These are phyloP conservation scores for Daldinia childiae DNA, from an alignment of 495 filamentous ascomycete species.

Conservation along the genomic window DNA sequence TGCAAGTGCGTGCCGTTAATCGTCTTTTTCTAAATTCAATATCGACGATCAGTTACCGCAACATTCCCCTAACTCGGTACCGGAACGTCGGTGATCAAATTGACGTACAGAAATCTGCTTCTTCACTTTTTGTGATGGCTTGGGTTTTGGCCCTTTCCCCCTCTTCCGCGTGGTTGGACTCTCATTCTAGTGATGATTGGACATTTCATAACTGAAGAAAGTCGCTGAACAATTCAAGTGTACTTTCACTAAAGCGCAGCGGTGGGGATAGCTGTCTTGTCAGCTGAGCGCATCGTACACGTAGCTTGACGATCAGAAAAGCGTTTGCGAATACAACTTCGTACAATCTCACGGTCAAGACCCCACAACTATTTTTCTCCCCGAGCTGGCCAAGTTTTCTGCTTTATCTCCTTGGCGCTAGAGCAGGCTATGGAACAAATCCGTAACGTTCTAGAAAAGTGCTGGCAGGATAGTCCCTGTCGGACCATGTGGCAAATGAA, in stretches of 20 bases:
- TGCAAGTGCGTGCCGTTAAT: slow-evolving; percentile 30
- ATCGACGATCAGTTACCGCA: slow-evolving; percentile 32
- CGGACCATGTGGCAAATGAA: slow-evolving; percentile 43
- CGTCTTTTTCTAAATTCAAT: slow-evolving; percentile 26
- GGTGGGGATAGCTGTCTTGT: slow-evolving; percentile 38
- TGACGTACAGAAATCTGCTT: slow-evolving; percentile 30
- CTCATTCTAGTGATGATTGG: slow-evolving; percentile 12
- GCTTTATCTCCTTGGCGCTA: slow-evolving; percentile 25
- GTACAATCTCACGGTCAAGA: slow-evolving; percentile 33
- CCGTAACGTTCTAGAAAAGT: slow-evolving; percentile 47
- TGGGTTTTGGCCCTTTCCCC: slow-evolving; percentile 1
- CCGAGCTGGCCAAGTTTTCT: slow-evolving; percentile 31
- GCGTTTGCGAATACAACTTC: slow-evolving; percentile 27
- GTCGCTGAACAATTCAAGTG: slow-evolving; percentile 19
- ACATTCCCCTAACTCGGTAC: slow-evolving; percentile 14
- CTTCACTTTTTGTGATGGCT: slow-evolving; percentile 27
- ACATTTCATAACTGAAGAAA: slow-evolving; percentile 10
- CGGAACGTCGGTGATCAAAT: slow-evolving; percentile 32
- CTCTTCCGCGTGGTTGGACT: slow-evolving; percentile 12
- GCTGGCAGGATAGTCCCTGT: slow-evolving; percentile 30
- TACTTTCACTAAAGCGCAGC: slow-evolving; percentile 23
- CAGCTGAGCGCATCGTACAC: slow-evolving; percentile 42
- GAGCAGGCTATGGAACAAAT: slow-evolving; percentile 41
- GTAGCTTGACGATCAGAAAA: slow-evolving; percentile 43
- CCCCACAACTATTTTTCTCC: slow-evolving; percentile 23